Base-by-base conservation (phyloP, 352 stramenopile genomes). In the Globisporangium apiculatum region DNA sequence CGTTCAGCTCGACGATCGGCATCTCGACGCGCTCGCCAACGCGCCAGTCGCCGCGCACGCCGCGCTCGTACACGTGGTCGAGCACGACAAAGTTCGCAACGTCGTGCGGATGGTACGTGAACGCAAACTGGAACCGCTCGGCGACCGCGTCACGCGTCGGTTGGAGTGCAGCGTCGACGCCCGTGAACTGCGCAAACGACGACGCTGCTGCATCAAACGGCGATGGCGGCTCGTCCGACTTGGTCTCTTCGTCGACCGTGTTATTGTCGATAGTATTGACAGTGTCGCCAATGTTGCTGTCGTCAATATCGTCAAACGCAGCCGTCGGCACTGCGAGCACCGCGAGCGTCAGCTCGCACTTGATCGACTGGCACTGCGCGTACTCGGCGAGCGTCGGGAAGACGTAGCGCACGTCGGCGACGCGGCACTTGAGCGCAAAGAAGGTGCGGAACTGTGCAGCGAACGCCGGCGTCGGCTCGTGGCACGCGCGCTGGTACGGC, bases 1-100 rank as follows among this genome's bases (percentile, higher is more conserved):
- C 49, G 49, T 92, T 71, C 12, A 93, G 48, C 47, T 86, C 71
- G 35, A 91, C 75, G 57, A 80, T 86, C 9, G 83, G 79, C 69
- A 87, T 88, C 53, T 86, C 73, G 14, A 96, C 73, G 6, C 78
- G 72, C 54, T 95, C 80, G 10, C 81, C 81, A 7, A 86, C 56
- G n/a, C 67, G 59, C 82, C 84, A 94, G 9, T 71, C 68, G 10
- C 71, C 72, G n/a, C 71, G 77, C n/a, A 96, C 76, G 14, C 85
- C 85, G 48, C 66, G 85, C 46, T 93, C 83, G 48, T 87, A 95
- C 7, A 78, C 63, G 53, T 94, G 80, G 54, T 93, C 78, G n/a
- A 95, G 63, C 36, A 96, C 71, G 35, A 96, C 51, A 50, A 95
- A 96, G 50, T 94, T 93, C 5, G 85, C 76, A 9, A 89, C 68